Base-by-base conservation (phyloP, 192 early-diverging fungal genomes). In the Jimgerdemannia flammicorona region DNA sequence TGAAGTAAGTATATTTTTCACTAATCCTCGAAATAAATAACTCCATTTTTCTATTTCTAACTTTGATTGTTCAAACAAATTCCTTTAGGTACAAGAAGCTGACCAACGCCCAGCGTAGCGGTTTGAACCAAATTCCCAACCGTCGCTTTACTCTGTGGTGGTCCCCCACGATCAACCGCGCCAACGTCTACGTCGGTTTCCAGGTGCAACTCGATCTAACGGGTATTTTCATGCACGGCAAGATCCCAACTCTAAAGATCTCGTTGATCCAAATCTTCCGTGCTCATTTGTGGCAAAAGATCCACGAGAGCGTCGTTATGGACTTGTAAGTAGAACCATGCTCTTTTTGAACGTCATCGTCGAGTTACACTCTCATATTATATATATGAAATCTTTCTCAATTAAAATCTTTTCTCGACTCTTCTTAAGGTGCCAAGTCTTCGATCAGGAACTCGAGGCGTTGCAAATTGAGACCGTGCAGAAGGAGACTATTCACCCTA, bases 151-250 rank as follows among this genome's bases (percentile, higher is more conserved):
- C 96, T 4, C 89, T 99, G 70, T 99, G 98, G 98, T 99, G 98
- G 98, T 95, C 93, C 49, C 96, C 96, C 3, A 99, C 98, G 4
- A 97, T 99, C 80, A 99, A 99, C 81, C 91, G 96, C 75, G 93
- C 95, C 43, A 98, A 99, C 81, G 98, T 99, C 19, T 99, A 99
- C 79, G 95, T 99, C 69, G 98, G 98, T 85, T 99, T 99, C 96
- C 96, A 98, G 84, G 97, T 98, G 74, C 98, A 99, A 85, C 87
- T 99, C 64, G 98, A 99, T 90, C 87, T 99, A 81, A 99, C 98
- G 6, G 98, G 98, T 82, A 99, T 99, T 67, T 99, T 98, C 79
- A 99, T 99, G 98, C 97, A 99, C 85, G 98, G 98, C 76, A 99
- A 99, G 85, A 96, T 99, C 77, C 98, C 98, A 17, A 99, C 98